phyloP scores from a whole-genome alignment of 352 stramenopile genomes.

The Pythium sukuiense region DNA sequence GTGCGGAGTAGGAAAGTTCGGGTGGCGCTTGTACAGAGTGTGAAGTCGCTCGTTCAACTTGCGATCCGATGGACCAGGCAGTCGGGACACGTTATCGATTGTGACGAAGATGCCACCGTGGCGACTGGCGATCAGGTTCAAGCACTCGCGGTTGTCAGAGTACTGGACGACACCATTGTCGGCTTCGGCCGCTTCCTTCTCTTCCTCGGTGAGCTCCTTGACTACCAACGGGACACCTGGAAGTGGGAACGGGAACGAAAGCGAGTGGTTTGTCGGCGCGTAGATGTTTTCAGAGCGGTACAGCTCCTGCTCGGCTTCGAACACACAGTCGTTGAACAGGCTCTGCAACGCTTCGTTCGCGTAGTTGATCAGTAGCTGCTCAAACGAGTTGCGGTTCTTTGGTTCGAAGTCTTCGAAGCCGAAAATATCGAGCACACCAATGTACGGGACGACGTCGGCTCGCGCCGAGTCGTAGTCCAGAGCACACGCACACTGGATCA shows the following conservation, averaged over 20 bases:
- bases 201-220: slow-evolving; percentile 39
- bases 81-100: slow-evolving; percentile 80
- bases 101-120: slow-evolving; percentile 83
- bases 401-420: slow-evolving; percentile 89
- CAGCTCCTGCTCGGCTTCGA: slow-evolving; percentile 82
- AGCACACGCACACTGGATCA: slow-evolving; percentile 75
- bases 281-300: slow-evolving; percentile 86
- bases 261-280: slow-evolving; percentile 75
- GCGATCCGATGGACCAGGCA: slow-evolving; percentile 87
- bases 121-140: slow-evolving; percentile 82
- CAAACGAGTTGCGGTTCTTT: slow-evolving; percentile 90
- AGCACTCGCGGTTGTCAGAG: slow-evolving; percentile 83
- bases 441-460: slow-evolving; percentile 83
- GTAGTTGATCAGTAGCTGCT: slow-evolving; percentile 93
- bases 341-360: slow-evolving; percentile 90
- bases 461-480: slow-evolving; percentile 83
- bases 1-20: slow-evolving; percentile 83
- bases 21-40: slow-evolving; percentile 78
- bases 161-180: slow-evolving; percentile 66
- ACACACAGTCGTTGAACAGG: slow-evolving; percentile 89
- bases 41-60: slow-evolving; percentile 86
- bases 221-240: slow-evolving; percentile 34
- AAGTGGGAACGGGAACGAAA: slow-evolving; percentile 74
- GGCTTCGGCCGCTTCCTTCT: slow-evolving; percentile 37
- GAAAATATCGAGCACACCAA: slow-evolving; percentile 92